Percentiles rank a stretch among this genome's conserved stretches.
Evolutionary conservation across 139 green algal genomes (phyloP).

Genomic region (Micractinium sp.): DNA sequence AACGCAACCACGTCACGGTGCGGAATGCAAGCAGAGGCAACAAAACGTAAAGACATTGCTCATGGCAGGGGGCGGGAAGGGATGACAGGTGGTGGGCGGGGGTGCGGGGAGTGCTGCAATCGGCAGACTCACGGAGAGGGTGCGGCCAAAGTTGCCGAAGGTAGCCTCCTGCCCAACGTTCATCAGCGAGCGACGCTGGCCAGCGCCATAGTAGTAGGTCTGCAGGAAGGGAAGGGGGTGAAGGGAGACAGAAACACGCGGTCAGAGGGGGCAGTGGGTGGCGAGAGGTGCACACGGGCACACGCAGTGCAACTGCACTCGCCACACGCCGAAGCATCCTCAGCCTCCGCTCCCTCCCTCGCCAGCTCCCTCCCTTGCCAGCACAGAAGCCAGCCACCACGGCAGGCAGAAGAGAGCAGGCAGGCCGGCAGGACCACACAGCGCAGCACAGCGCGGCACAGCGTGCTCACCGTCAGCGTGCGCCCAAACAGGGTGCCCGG

Average conservation of each 20-base stretch:
- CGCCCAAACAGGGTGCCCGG: not conserved
- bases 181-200: not conserved
- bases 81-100: not conserved
- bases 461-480: not conserved
- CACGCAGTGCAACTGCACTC: too few relatives aligned
- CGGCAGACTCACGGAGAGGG: not conserved
- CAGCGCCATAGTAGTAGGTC: not conserved
- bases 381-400: too few relatives aligned
- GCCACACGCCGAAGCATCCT: too few relatives aligned
- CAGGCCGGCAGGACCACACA: not conserved
- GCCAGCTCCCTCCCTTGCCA: too few relatives aligned
- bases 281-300: too few relatives aligned
- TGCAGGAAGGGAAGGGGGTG: not conserved
- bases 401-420: not conserved
- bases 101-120: too few relatives aligned
- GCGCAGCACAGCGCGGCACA: not conserved
- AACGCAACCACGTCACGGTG: not conserved
- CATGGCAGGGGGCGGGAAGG: too few relatives aligned
- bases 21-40: not conserved
- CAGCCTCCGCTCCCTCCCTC: too few relatives aligned
- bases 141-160: not conserved
- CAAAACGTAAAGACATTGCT: not conserved
- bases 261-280: too few relatives aligned
- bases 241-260: too few relatives aligned
- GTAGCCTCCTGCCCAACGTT: not conserved